Percentiles rank a stretch among this genome's conserved stretches.
phyloP scores from a whole-genome alignment of 177 flowering plant species.

The Vitis hybrid region DNA sequence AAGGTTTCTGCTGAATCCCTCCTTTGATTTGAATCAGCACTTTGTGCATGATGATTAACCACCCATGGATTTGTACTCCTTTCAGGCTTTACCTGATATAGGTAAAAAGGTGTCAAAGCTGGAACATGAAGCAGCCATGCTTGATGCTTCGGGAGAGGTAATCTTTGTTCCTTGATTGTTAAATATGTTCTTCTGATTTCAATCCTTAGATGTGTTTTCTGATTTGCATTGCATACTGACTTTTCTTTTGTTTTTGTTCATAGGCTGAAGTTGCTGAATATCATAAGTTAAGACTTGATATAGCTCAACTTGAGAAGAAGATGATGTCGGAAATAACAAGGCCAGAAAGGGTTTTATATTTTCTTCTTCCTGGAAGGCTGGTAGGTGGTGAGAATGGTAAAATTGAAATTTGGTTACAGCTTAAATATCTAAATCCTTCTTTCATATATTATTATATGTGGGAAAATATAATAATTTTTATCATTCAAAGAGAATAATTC shows the following conservation, averaged over 20 bases:
- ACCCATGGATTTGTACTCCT: not conserved
- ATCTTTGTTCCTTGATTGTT: conserved; percentile 1
- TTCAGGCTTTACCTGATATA: conserved; percentile 87
- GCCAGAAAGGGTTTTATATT: conserved; percentile 88
- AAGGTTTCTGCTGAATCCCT: conserved; percentile 56
- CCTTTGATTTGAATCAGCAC: not conserved
- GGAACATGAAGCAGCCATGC: conserved; percentile 80
- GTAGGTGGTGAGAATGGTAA: conserved; percentile 38
- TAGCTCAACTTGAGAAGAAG: conserved; percentile 82
- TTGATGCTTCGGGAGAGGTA: conserved; percentile 95
- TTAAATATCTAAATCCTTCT: too few relatives aligned
- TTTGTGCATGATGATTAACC: not conserved
- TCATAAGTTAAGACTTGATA: conserved; percentile 75
- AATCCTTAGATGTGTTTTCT: not conserved
- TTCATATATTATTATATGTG: too few relatives aligned
- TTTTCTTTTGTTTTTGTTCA: conserved; percentile 10
- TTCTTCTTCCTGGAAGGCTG: conserved; percentile 87
- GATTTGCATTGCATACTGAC: not conserved
- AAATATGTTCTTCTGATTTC: too few relatives aligned
- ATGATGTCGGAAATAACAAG: conserved; percentile 91
- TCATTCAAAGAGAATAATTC: too few relatives aligned
- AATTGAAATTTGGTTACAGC: too few relatives aligned
- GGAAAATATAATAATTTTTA: too few relatives aligned
- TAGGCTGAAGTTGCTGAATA: conserved; percentile 89
- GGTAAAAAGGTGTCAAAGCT: conserved; percentile 72